Conservation (phyloP, 2,329 filamentous ascomycete species). For the Zymoseptoria brevis region DNA sequence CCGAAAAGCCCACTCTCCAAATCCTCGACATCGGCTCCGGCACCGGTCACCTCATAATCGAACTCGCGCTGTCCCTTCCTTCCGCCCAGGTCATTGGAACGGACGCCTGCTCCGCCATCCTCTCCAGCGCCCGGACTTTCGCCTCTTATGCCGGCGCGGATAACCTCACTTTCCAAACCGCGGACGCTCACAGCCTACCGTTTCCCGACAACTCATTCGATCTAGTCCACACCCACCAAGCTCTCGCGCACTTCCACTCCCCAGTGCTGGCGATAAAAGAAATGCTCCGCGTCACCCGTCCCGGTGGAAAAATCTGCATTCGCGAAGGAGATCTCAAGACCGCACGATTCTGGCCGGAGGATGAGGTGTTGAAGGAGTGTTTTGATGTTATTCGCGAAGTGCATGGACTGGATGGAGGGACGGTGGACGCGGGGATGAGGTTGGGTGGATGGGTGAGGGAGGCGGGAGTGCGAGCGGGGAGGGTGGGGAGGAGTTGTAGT, state of each 20-base stretch:
- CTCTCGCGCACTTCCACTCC: constrained; percentile 48
- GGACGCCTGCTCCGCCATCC: constrained; percentile 27
- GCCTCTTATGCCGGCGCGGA: constrained; percentile 26
- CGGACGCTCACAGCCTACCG: constrained; percentile 95
- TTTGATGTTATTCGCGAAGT: constrained; percentile 11
- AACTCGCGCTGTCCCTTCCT: constrained; percentile 23
- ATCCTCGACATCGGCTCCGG: constrained; percentile 34
- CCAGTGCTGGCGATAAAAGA: constrained; percentile 29
- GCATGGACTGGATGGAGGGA: constrained; percentile 10
- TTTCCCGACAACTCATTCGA: constrained; percentile 86
- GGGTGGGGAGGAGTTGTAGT: constrained; percentile 5
- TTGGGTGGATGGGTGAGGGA: constrained; percentile 8
- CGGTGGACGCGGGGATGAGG: constrained; percentile 11
- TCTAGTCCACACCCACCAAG: constrained; percentile 58
- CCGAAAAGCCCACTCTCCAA: constrained; percentile 18
- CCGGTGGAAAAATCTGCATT: constrained; percentile 13
- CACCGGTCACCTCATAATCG: constrained; percentile 33
- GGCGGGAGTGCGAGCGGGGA: constrained; percentile 5
- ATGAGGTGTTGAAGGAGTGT: constrained; percentile 13
- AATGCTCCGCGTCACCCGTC: constrained; percentile 6
- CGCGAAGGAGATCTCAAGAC: constrained; percentile 16
- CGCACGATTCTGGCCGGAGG: constrained; percentile 9
- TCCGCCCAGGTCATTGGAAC: constrained; percentile 28
- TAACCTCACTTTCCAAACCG: constrained; percentile 79
- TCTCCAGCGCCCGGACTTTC: constrained; percentile 27